These are phyloP conservation scores for Helicostylum pulchrum DNA, from an alignment of 192 early-diverging fungal species.

Conservation along the genomic window DNA sequence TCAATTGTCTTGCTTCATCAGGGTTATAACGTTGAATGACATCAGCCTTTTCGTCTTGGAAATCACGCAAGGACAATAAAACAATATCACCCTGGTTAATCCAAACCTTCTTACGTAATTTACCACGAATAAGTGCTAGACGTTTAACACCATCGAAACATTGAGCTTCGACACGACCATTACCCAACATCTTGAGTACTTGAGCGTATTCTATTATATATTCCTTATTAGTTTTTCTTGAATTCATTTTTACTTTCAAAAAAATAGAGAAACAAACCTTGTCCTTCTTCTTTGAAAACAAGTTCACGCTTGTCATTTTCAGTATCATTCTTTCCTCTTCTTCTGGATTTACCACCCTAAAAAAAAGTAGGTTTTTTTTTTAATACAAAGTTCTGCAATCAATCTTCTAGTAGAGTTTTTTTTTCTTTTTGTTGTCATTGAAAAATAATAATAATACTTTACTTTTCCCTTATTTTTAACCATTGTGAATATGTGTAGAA, in stretches of 20 bases:
- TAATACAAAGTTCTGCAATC: background rate
- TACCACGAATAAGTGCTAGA: conserved; percentile 94
- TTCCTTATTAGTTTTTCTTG: background rate
- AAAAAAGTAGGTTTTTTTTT: too few species aligned
- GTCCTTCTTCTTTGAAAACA: conserved; percentile 95
- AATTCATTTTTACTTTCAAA: background rate
- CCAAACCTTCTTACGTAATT: conserved; percentile 98
- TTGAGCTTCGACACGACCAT: conserved; percentile 87
- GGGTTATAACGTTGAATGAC: conserved; percentile 94
- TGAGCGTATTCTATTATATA: conserved; percentile 77
- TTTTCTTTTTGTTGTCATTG: background rate
- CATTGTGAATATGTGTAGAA: conserved; percentile 1
- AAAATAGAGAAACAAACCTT: conserved; percentile 54
- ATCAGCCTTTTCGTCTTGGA: conserved; percentile 87
- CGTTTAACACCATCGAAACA: conserved; percentile 89
- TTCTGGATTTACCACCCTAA: conserved; percentile 82
- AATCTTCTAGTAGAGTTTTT: background rate
- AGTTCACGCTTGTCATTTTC: conserved; percentile 95
- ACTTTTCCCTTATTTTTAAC: conserved; percentile 23
- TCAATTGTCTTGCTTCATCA: conserved; percentile 92
- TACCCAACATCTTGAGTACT: conserved; percentile 94
- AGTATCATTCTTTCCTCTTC: conserved; percentile 97
- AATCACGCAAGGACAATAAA: conserved; percentile 87
- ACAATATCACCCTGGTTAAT: conserved; percentile 91
- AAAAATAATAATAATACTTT: background rate